These are phyloP conservation scores for Picea sitchensis DNA, from an alignment of 75 land plant genomes.

Conservation along the genomic window DNA sequence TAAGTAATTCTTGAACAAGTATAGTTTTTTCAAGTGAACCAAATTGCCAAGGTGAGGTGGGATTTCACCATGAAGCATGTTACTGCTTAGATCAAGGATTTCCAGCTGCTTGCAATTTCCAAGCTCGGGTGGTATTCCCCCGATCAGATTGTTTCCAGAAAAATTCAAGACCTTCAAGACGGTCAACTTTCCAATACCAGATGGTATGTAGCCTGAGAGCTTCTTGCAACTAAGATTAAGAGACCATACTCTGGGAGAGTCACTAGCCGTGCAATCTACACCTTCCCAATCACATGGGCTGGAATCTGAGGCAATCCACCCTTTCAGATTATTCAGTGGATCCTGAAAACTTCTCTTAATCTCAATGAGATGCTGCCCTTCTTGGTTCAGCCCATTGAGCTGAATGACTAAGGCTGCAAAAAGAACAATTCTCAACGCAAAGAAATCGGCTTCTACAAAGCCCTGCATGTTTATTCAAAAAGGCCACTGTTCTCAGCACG, in stretches of 20 bases:
- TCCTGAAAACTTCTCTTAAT: constrained; percentile 30
- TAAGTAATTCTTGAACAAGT: constrained; percentile 58
- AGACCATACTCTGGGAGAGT: constrained; percentile 23
- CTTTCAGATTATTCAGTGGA: constrained; percentile 13
- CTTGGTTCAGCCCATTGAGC: constrained; percentile 8
- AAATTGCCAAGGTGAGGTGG: constrained; percentile 35
- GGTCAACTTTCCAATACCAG: constrained; percentile 30
- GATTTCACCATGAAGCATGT: constrained; percentile 42
- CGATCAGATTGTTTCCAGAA: constrained; percentile 50
- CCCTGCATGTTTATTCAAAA: no score
- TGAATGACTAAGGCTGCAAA: no score
- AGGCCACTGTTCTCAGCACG: no score
- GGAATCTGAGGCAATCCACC: constrained; percentile 38
- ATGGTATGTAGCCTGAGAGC: constrained; percentile 46
- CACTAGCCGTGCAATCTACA: constrained; percentile 23
- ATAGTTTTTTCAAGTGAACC: constrained; percentile 30
- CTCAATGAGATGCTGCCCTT: constrained; percentile 26
- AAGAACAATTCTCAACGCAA: no score
- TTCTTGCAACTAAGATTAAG: constrained; percentile 35
- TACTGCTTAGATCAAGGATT: constrained; percentile 59
- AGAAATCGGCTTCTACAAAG: no score
- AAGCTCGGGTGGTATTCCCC: constrained; percentile 46
- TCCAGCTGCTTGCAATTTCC: constrained; percentile 26
- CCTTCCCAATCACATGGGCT: constrained; percentile 65
- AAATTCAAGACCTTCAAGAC: constrained; percentile 35